A percentile compares a stretch with the other conserved stretches of the same genome.
Conservation (phyloP, 306 rosid genomes). For the Rosa multiflora region DNA sequence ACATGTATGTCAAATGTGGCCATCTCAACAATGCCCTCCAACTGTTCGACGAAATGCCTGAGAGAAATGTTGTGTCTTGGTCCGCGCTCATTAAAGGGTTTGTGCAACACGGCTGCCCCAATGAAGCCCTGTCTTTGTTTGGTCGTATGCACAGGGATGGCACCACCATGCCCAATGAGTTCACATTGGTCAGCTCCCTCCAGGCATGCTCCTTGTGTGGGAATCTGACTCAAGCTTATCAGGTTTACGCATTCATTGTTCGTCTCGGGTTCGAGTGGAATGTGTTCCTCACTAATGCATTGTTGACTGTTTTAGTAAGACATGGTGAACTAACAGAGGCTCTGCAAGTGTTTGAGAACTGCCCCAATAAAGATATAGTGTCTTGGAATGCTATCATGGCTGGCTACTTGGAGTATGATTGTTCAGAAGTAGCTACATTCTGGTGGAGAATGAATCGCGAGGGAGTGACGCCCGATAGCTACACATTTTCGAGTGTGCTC, state of each 20-base stretch:
- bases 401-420: slow-evolving; percentile 57
- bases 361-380: slow-evolving; percentile 48
- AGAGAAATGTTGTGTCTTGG: slow-evolving; percentile 71
- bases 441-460: slow-evolving; percentile 48
- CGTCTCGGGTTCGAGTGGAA: slow-evolving; percentile 58
- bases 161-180: slow-evolving; percentile 56
- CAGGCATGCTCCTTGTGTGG: slow-evolving; percentile 62
- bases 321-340: slow-evolving; percentile 57
- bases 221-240: slow-evolving; percentile 37
- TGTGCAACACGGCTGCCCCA: slow-evolving; percentile 38
- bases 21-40: slow-evolving; percentile 46
- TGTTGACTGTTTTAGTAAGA: slow-evolving; percentile 53
- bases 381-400: slow-evolving; percentile 74
- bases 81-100: slow-evolving; percentile 63
- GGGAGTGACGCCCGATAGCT: slow-evolving; percentile 54
- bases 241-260: slow-evolving; percentile 54
- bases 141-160: slow-evolving; percentile 59
- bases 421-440: slow-evolving; percentile 42
- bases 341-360: slow-evolving; percentile 42
- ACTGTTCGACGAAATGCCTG: slow-evolving; percentile 76
- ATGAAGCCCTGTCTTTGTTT: slow-evolving; percentile 52
- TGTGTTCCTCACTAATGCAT: slow-evolving; percentile 52
- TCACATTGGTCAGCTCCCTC: slow-evolving; percentile 67
- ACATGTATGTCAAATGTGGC: slow-evolving; percentile 51
- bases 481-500: slow-evolving; percentile 54